These are phyloP conservation scores for Xylariaceae sp. DNA, from an alignment of 2,329 filamentous ascomycete genomes.

Conservation along the genomic window DNA sequence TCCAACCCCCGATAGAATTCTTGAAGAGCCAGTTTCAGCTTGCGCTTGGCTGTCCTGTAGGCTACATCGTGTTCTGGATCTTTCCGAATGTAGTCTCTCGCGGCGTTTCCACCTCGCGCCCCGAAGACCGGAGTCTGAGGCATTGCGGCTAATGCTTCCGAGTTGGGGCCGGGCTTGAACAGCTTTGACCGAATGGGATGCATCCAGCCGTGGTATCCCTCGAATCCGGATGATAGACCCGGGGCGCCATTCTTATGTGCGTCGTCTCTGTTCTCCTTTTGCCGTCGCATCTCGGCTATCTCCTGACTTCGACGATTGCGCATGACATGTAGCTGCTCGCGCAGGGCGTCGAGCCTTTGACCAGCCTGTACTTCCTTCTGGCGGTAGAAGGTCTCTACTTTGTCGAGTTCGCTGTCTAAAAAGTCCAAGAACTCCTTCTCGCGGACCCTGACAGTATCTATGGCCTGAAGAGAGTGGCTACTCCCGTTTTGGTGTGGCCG, in stretches of 20 bases:
- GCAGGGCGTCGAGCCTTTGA: conserved; percentile 63
- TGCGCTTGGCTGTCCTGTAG: conserved; percentile 83
- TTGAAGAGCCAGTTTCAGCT: conserved; percentile 84
- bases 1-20: conserved; percentile 93
- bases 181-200: conserved; percentile 52
- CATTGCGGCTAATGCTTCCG: conserved; percentile 56
- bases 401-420: conserved; percentile 78
- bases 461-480: conserved; percentile 41
- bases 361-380: conserved; percentile 83
- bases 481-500: conserved; percentile 33
- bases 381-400: conserved; percentile 87
- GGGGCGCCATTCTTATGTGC: conserved; percentile 21
- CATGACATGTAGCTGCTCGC: conserved; percentile 90
- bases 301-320: conserved; percentile 76
- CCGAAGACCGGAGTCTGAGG: conserved; percentile 44
- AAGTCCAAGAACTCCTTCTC: conserved; percentile 86
- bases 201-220: conserved; percentile 40
- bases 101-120: conserved; percentile 28
- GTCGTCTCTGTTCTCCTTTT: conserved; percentile 30
- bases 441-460: conserved; percentile 58
- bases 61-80: conserved; percentile 60
- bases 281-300: conserved; percentile 44
- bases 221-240: conserved; percentile 19
- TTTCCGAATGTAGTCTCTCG: conserved; percentile 50
- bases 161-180: conserved; percentile 57